These are phyloP conservation scores for Fragaria nilgerrensis DNA, from an alignment of 306 rosid species.

Conservation along the genomic window DNA sequence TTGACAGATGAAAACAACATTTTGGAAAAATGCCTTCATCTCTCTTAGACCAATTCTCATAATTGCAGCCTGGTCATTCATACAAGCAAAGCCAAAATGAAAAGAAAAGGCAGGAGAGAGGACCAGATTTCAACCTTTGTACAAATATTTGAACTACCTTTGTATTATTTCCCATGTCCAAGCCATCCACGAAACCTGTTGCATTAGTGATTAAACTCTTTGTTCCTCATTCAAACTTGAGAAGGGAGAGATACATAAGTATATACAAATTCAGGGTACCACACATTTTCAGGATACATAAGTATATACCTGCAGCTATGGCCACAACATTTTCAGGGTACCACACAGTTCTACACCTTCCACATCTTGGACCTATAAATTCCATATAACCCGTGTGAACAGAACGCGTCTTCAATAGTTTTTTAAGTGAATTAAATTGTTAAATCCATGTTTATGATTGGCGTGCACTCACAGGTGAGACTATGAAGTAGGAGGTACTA, in stretches of 20 bases:
- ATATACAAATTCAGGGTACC: too few species aligned
- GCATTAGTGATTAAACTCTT: slow-evolving; percentile 23
- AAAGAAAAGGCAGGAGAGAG: neutral
- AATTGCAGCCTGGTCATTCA: slow-evolving; percentile 72
- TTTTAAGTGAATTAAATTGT: neutral
- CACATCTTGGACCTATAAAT: slow-evolving; percentile 68
- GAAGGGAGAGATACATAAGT: slow-evolving; percentile 5
- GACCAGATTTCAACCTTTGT: neutral
- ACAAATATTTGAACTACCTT: slow-evolving; percentile 48
- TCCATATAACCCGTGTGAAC: slow-evolving; percentile 19
- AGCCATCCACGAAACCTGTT: slow-evolving; percentile 93
- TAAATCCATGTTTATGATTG: neutral
- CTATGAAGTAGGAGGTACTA: slow-evolving; percentile 74
- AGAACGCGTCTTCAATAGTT: slow-evolving; percentile 10
- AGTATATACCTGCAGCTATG: too few species aligned
- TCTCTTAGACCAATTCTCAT: slow-evolving; percentile 88
- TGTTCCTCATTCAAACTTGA: slow-evolving; percentile 22
- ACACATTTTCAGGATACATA: too few species aligned
- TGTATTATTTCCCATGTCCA: slow-evolving; percentile 96
- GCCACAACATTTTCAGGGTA: too few species aligned
- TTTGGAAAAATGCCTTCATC: slow-evolving; percentile 79
- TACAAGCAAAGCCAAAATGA: slow-evolving; percentile 17
- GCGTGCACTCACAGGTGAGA: slow-evolving; percentile 66
- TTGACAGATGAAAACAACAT: slow-evolving; percentile 78
- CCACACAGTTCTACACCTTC: slow-evolving; percentile 97